These are phyloP conservation scores for Pelargonium citronellum DNA, from an alignment of 441 rosid species.

Conservation along the genomic window DNA sequence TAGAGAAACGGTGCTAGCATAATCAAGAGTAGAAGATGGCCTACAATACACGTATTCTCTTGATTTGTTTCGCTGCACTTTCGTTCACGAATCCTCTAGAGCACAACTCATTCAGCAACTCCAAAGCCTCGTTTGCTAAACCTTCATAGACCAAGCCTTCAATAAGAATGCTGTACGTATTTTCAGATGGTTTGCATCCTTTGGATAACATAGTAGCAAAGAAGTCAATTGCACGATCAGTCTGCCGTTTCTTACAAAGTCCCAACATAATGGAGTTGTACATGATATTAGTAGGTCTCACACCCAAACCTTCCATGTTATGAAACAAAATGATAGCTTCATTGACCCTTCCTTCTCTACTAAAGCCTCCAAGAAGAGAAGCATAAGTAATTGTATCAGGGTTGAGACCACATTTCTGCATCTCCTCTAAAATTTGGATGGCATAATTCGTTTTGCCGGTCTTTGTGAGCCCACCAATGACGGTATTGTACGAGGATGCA, in stretches of 20 bases:
- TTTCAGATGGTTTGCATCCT: constrained; percentile 75
- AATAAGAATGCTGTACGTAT: constrained; percentile 67
- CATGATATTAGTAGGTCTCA: constrained; percentile 58
- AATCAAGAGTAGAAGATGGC: no score
- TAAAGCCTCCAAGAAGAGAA: constrained; percentile 69
- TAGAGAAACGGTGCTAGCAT: no score
- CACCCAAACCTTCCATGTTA: constrained; percentile 62
- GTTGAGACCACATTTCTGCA: constrained; percentile 65
- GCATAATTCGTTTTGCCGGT: constrained; percentile 75
- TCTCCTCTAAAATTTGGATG: constrained; percentile 55
- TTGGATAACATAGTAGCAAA: constrained; percentile 68
- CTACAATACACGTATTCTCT: no score
- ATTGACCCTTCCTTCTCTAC: constrained; percentile 74
- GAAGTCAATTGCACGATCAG: constrained; percentile 79
- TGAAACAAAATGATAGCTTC: constrained; percentile 68
- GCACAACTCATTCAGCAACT: constrained; percentile 59
- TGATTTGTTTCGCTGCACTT: constrained; percentile 67
- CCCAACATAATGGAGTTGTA: constrained; percentile 69
- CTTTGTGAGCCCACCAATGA: constrained; percentile 76
- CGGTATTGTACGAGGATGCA: constrained; percentile 68
- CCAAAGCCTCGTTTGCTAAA: constrained; percentile 66
- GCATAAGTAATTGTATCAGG: constrained; percentile 77
- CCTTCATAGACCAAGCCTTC: constrained; percentile 86
- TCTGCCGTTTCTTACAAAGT: constrained; percentile 64
- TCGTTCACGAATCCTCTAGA: constrained; percentile 58